phyloP scores from a whole-genome alignment of 352 stramenopile genomes.

The Globisporangium nodosum region DNA sequence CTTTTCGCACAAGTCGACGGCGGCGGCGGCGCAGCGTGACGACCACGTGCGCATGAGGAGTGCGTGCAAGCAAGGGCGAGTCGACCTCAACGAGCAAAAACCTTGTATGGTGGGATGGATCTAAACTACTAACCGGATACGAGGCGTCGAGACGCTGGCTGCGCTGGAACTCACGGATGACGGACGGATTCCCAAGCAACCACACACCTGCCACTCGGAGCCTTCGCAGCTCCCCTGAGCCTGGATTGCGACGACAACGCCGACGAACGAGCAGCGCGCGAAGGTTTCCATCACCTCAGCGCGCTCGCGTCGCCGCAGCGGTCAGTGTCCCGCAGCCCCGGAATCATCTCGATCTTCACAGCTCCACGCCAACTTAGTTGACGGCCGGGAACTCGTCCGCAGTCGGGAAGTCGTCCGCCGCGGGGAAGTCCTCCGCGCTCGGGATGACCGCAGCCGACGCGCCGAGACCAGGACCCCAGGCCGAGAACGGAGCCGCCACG shows the following conservation, averaged over 20 bases:
- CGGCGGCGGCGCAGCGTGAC: background rate
- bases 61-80: background rate
- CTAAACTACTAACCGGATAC: conserved; percentile 24
- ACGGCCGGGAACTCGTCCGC: conserved; percentile 30
- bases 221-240: background rate
- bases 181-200: conserved; percentile 1
- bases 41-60: background rate
- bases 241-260: background rate
- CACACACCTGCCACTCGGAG: background rate
- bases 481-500: conserved; percentile 14
- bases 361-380: conserved; percentile 20
- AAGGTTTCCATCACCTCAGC: background rate
- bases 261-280: background rate
- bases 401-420: conserved; percentile 29
- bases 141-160: conserved; percentile 3
- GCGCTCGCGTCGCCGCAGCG: too few species aligned
- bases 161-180: background rate
- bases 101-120: conserved; percentile 16
- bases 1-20: conserved; percentile 64
- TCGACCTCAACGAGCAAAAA: conserved; percentile 16
- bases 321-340: too few species aligned
- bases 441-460: conserved; percentile 26
- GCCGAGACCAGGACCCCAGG: conserved; percentile 61
- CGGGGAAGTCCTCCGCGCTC: conserved; percentile 22
- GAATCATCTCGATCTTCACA: background rate